These are phyloP conservation scores for Eucalyptus sp. DNA, from an alignment of 345 rosid species.

Conservation along the genomic window DNA sequence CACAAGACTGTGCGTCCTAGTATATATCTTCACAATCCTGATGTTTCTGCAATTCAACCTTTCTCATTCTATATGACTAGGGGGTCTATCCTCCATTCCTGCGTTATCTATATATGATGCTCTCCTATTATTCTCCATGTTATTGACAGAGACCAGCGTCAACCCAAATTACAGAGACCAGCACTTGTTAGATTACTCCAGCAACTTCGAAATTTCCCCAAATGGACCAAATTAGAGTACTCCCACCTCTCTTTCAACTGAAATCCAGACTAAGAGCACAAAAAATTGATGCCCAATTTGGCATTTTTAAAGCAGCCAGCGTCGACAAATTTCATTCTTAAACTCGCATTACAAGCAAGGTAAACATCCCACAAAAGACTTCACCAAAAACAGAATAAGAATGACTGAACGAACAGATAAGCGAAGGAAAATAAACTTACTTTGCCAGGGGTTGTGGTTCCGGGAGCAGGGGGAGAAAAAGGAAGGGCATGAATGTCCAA, in stretches of 20 bases:
- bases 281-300: neutral
- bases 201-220: neutral
- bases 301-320: neutral
- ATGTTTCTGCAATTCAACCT: neutral
- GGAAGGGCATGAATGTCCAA: slow-evolving; percentile 80
- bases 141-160: too few relatives aligned
- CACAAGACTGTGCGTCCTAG: neutral
- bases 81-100: neutral
- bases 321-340: neutral
- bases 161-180: too few relatives aligned
- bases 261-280: neutral
- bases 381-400: neutral
- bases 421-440: neutral
- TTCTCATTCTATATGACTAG: neutral
- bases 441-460: slow-evolving; percentile 80
- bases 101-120: neutral
- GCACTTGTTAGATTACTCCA: too few relatives aligned
- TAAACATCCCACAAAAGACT: neutral
- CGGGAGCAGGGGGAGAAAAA: slow-evolving; percentile 28
- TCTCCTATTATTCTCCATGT: neutral
- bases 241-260: neutral
- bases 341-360: neutral
- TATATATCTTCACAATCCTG: neutral
- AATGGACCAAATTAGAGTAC: neutral
- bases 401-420: neutral